These are phyloP conservation scores for Pichia insulana DNA, from an alignment of 805 yeast genomes.

Conservation along the genomic window DNA sequence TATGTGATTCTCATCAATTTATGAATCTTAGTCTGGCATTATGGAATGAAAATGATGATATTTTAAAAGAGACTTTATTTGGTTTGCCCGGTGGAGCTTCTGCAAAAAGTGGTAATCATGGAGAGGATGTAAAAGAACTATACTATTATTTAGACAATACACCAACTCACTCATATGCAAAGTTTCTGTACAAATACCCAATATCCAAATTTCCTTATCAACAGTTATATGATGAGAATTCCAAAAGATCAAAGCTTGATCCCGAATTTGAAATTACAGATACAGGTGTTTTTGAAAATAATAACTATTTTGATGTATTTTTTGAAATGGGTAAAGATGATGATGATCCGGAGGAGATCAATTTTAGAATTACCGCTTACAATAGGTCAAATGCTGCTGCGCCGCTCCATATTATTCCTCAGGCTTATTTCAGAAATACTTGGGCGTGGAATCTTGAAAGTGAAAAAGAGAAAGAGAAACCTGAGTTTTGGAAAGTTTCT, in stretches of 20 bases:
- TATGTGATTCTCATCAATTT: constrained; percentile 72
- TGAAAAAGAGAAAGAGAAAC: constrained; percentile 40
- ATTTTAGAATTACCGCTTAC: constrained; percentile 80
- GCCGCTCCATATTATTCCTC: constrained; percentile 84
- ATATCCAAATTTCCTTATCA: constrained; percentile 77
- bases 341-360: constrained; percentile 69
- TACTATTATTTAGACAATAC: constrained; percentile 85
- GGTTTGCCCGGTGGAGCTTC: constrained; percentile 82
- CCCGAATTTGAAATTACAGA: constrained; percentile 78
- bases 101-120: constrained; percentile 66
- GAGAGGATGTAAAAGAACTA: constrained; percentile 86
- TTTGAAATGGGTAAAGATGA: constrained; percentile 86
- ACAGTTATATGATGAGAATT: constrained; percentile 59
- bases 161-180: constrained; percentile 89
- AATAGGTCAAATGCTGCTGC: constrained; percentile 78
- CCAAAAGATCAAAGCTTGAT: constrained; percentile 55
- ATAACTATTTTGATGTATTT: constrained; percentile 77
- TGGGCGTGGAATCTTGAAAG: constrained; percentile 84
- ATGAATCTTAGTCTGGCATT: constrained; percentile 73
- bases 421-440: constrained; percentile 74
- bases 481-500: constrained; percentile 35
- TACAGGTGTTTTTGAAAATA: constrained; percentile 62
- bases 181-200: constrained; percentile 88
- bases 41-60: constrained; percentile 85
- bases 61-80: constrained; percentile 76